A percentile compares a stretch with the other conserved stretches of the same genome.
Conservation (phyloP, 345 rosid species). For the Draba incana region DNA sequence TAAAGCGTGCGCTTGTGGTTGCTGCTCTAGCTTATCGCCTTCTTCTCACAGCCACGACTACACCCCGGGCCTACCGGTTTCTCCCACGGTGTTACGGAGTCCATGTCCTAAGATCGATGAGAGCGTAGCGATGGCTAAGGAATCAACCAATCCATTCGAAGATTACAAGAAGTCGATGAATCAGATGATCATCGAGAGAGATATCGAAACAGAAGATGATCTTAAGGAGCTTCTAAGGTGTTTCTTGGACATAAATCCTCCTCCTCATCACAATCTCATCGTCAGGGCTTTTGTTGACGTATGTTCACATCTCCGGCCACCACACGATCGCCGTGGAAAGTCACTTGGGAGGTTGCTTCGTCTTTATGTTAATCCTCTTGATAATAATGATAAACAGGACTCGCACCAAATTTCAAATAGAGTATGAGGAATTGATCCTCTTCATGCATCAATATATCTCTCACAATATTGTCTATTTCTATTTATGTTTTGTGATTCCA, state of each 20-base stretch:
- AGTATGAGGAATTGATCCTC: slow-evolving; percentile 1
- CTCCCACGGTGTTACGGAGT: slow-evolving; percentile 42
- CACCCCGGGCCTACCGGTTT: slow-evolving; percentile 32
- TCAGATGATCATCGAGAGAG: slow-evolving; percentile 40
- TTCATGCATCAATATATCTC: not conserved
- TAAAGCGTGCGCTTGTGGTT: slow-evolving; percentile 20
- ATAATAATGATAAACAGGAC: not conserved
- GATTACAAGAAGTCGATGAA: slow-evolving; percentile 43
- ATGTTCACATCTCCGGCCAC: slow-evolving; percentile 40
- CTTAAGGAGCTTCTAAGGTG: slow-evolving; percentile 43
- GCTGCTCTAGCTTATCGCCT: slow-evolving; percentile 22
- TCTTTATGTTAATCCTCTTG: slow-evolving; percentile 36
- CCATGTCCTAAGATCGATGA: slow-evolving; percentile 45
- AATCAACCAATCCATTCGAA: slow-evolving; percentile 40
- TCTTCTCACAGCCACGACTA: slow-evolving; percentile 27
- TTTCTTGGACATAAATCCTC: slow-evolving; percentile 46
- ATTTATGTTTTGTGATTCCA: slow-evolving; percentile 8
- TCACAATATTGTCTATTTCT: slow-evolving; percentile 9
- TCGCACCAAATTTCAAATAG: slow-evolving; percentile 3
- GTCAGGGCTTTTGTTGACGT: slow-evolving; percentile 40
- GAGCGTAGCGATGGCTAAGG: slow-evolving; percentile 39
- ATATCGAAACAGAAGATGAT: slow-evolving; percentile 38
- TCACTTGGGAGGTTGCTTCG: slow-evolving; percentile 40
- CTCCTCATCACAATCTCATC: slow-evolving; percentile 39
- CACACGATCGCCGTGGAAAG: slow-evolving; percentile 41